A percentile compares a stretch with the other conserved stretches of the same genome.
phyloP scores from a whole-genome alignment of 73 alveolate genomes.

The Tetrahymena thermophila region DNA sequence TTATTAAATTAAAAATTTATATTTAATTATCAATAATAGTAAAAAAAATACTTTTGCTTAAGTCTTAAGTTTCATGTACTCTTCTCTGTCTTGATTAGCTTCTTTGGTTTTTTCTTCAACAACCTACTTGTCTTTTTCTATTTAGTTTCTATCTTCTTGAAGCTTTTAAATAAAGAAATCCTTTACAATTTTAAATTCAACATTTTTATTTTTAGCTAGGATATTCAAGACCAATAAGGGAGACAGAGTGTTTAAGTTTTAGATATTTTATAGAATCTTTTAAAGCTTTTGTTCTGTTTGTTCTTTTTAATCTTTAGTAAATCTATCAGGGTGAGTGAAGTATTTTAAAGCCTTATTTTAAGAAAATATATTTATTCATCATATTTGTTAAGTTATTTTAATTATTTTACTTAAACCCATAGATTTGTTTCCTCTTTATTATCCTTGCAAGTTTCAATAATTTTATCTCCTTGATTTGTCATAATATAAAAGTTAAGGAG shows the following conservation, averaged over 20 bases:
- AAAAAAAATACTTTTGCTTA: conserved; percentile 9
- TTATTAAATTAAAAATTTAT: background rate
- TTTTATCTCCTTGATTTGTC: conserved; percentile 49
- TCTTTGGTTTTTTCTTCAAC: conserved; percentile 26
- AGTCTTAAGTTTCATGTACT: conserved; percentile 28
- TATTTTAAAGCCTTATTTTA: conserved; percentile 12
- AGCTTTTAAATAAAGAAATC: conserved; percentile 9
- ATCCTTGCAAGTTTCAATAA: conserved; percentile 56
- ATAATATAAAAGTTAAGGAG: conserved; percentile 62
- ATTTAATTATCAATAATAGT: background rate
- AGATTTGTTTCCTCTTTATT: conserved; percentile 64
- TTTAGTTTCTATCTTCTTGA: conserved; percentile 22
- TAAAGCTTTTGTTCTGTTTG: background rate
- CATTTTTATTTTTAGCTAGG: conserved; percentile 33
- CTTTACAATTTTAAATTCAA: conserved; percentile 28
- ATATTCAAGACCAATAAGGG: conserved; percentile 22
- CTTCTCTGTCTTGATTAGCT: conserved; percentile 15
- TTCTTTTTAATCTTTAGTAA: conserved; percentile 3
- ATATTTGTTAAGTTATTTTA: background rate
- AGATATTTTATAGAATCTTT: background rate
- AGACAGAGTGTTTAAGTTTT: conserved; percentile 6
- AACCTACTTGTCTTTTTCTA: conserved; percentile 13
- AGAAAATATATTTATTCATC: background rate
- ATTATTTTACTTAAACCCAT: conserved; percentile 52
- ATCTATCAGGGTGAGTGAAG: conserved; percentile 34